These are phyloP conservation scores for Starmera pachycereana DNA, from an alignment of 805 yeast species.

Conservation along the genomic window DNA sequence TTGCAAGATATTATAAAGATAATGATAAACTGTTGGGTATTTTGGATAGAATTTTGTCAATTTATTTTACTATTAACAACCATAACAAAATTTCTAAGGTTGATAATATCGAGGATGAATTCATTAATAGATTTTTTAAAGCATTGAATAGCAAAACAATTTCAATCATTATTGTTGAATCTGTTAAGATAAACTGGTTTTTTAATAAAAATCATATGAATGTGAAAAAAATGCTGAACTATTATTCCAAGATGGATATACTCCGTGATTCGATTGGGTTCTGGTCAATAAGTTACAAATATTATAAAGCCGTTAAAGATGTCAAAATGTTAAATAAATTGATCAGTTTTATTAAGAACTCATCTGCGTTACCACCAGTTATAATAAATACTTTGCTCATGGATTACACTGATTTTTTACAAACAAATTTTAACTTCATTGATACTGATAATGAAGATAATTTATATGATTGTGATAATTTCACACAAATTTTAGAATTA, in stretches of 20 bases:
- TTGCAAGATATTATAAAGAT: slow-evolving; percentile 10
- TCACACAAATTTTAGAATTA: slow-evolving; percentile 11
- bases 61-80: slow-evolving; percentile 11
- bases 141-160: slow-evolving; percentile 32
- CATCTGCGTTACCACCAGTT: slow-evolving; percentile 37
- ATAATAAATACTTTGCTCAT: slow-evolving; percentile 32
- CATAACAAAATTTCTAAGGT: background rate
- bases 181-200: slow-evolving; percentile 22
- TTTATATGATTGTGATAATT: slow-evolving; percentile 14
- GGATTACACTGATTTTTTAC: slow-evolving; percentile 28
- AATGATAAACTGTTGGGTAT: slow-evolving; percentile 13
- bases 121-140: slow-evolving; percentile 16
- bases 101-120: slow-evolving; percentile 2
- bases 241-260: slow-evolving; percentile 15
- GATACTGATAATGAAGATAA: slow-evolving; percentile 11
- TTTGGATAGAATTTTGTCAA: slow-evolving; percentile 15
- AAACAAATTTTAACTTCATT: slow-evolving; percentile 12
- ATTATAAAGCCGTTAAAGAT: slow-evolving; percentile 36
- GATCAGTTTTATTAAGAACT: slow-evolving; percentile 31
- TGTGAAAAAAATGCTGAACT: slow-evolving; percentile 21
- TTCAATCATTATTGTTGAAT: slow-evolving; percentile 24
- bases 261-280: slow-evolving; percentile 35
- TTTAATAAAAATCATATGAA: slow-evolving; percentile 20
- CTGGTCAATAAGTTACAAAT: slow-evolving; percentile 49
- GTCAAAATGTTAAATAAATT: slow-evolving; percentile 33